These are phyloP conservation scores for Flaveria ramosissima DNA, from an alignment of 129 eudicot genomes.

Conservation along the genomic window DNA sequence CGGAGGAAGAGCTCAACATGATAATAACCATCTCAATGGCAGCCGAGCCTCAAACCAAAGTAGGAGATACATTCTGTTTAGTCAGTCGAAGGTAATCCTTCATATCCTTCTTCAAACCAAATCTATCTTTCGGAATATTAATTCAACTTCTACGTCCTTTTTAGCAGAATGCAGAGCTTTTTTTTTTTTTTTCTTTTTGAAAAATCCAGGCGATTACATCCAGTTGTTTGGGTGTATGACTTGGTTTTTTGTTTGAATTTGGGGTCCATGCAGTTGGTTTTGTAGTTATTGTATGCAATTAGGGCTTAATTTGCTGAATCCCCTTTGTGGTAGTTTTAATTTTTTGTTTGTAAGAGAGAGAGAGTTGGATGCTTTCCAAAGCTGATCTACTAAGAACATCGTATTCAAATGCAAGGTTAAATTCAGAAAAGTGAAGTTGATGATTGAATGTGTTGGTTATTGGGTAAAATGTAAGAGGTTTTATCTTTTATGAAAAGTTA, in stretches of 20 bases:
- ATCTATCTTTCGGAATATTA: not conserved
- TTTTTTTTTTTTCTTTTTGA: not conserved
- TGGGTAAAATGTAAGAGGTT: constrained; percentile 18
- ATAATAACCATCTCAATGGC: constrained; percentile 57
- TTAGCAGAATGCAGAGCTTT: constrained; percentile 19
- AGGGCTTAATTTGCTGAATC: constrained; percentile 17
- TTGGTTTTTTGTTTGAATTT: constrained; percentile 1
- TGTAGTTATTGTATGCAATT: not conserved
- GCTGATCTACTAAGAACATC: constrained; percentile 12
- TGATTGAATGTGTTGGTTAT: constrained; percentile 18
- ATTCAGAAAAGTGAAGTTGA: not conserved
- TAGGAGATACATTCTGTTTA: constrained; percentile 77
- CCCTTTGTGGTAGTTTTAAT: not conserved
- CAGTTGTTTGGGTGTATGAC: not conserved
- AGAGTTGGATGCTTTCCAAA: not conserved
- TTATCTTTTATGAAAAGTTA: constrained; percentile 9
- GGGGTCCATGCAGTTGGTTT: not conserved
- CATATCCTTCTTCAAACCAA: not conserved
- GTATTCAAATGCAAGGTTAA: constrained; percentile 1
- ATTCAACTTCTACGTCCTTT: constrained; percentile 17
- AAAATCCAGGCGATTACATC: constrained; percentile 7
- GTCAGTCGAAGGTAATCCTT: constrained; percentile 58
- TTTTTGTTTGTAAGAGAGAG: too few species aligned
- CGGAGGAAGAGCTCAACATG: constrained; percentile 72
- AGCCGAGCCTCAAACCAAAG: constrained; percentile 68